Base-by-base conservation (phyloP, 306 rosid genomes). In the Dicorynia guianensis region DNA sequence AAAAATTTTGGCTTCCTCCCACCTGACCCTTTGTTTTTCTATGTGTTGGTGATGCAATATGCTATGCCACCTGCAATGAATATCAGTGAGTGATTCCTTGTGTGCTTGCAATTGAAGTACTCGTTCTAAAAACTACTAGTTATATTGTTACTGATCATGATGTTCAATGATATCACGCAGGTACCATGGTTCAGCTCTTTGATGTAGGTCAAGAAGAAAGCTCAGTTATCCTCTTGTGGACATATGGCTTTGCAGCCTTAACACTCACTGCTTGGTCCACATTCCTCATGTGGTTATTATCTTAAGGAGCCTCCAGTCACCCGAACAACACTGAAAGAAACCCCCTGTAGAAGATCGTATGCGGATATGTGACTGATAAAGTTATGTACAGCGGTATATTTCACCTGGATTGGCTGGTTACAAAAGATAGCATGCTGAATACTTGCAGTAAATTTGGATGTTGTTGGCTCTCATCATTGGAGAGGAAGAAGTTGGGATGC, bases 31-130 rank as follows among this genome's bases (percentile, higher is more conserved):
- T 80, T 96, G 77, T 96, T 81, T 78, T 93, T 54, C 6, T 96
- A 86, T 47, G 86, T 86, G 48, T 70, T 96, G 30, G 89, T 96
- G 83, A 40, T 90, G 80, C 99, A 96, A 55, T 96, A 86, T 72
- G 82, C 93, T 18, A 72, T 91, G 84, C 99, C 99, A 30, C 99
- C 99, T 6, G 99, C 99, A 4, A 92, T 96, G 97, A 88, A 88
- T 72, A 92, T 95, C 14, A 84, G 98, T 93, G 75, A 83, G 91
- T 64, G 5, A 74, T 36, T 62, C 18, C 17, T 19, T 17, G 11
- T 5, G 61, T 36, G 57, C 59, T 44, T 69, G 30, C 55, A 44
- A 69, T 20, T 63, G 48, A 75, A 81, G 40, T 11, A 46, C 9
- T 56, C 46, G 63, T 25, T 69, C 36, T 44, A 62, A 38, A 10